Conservation (phyloP, 768 basidiomycete species). For the Termitomyces sp. region DNA sequence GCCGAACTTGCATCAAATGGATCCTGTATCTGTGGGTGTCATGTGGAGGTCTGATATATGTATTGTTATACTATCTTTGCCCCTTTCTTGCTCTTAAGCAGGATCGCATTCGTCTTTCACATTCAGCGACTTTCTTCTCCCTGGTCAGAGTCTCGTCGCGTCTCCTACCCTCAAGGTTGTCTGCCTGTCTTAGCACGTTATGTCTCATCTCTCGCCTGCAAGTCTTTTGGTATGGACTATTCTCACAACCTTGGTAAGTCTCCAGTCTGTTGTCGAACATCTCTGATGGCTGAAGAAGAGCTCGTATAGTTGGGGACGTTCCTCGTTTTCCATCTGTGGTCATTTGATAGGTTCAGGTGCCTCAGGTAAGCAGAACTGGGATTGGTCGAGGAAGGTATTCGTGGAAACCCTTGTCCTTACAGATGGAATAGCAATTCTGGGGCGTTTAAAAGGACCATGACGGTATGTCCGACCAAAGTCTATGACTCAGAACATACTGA, state of each 20-base stretch:
- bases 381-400: neutral
- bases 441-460: conserved; percentile 69
- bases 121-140: conserved; percentile 9
- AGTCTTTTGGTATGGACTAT: conserved; percentile 61
- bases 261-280: neutral
- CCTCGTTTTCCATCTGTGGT: conserved; percentile 70
- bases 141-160: conserved; percentile 15
- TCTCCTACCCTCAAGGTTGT: neutral
- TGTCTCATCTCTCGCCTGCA: conserved; percentile 32
- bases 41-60: conserved; percentile 8
- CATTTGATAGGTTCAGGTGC: conserved; percentile 75
- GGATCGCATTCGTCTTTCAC: neutral
- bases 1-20: conserved; percentile 11
- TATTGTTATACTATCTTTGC: neutral
- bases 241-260: conserved; percentile 43
- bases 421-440: conserved; percentile 70
- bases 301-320: conserved; percentile 48
- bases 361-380: conserved; percentile 39
- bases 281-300: neutral
- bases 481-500: neutral
- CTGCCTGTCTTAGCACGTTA: neutral
- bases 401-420: neutral
- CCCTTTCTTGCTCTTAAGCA: neutral
- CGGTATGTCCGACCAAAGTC: neutral
- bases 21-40: neutral